Percentiles rank a stretch among this genome's conserved stretches.
These are phyloP conservation scores for Spathaspora sp. DNA, from an alignment of 805 yeast species.

Conservation along the genomic window DNA sequence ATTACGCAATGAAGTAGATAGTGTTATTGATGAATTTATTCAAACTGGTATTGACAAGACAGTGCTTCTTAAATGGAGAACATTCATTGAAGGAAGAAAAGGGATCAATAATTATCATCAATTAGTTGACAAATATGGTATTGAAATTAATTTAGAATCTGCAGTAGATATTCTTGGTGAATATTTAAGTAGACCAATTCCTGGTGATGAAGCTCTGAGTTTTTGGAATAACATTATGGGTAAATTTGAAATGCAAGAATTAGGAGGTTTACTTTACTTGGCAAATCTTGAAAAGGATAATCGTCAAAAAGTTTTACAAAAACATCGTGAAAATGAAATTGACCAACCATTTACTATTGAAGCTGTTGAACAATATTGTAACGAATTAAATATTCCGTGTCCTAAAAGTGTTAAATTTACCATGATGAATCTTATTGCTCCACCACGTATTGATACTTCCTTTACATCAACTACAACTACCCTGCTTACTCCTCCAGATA, in stretches of 20 bases:
- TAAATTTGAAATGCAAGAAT: not conserved
- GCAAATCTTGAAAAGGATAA: not conserved
- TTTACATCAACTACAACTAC: not conserved
- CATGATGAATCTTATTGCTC: not conserved
- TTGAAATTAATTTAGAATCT: not conserved
- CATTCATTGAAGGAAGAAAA: not conserved
- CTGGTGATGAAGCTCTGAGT: not conserved
- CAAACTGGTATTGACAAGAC: not conserved
- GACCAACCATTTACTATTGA: not conserved
- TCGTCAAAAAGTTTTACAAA: not conserved
- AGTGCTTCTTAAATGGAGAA: not conserved
- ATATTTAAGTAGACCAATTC: not conserved
- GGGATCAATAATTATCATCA: not conserved
- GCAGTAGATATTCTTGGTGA: not conserved
- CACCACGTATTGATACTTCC: not conserved
- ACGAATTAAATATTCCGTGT: not conserved
- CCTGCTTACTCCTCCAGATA: not conserved
- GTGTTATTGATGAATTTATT: not conserved
- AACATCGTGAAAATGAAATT: not conserved
- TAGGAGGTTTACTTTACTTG: not conserved
- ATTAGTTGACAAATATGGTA: not conserved
- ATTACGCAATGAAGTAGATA: not conserved
- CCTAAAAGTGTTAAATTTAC: not conserved
- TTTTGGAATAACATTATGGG: conserved; percentile 1
- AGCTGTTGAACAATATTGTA: not conserved